Evolutionary conservation across 441 rosid species (phyloP), one percentile per base, ranked within the genome.

Genomic region (Jatropha podagrica): DNA sequence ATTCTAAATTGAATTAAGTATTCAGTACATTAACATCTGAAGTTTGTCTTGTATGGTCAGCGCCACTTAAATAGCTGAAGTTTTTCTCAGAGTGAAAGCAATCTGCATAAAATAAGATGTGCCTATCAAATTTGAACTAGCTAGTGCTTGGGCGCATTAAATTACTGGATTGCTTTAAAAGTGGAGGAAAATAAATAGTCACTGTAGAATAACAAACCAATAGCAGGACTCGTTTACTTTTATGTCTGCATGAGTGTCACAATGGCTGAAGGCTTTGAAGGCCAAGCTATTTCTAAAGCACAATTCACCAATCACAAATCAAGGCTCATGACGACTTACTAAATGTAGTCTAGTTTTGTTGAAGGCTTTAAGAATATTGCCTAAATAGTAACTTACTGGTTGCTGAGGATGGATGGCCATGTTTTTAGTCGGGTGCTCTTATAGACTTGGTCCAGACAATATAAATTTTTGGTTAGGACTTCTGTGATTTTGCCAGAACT

Each of bases 1-100:
- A 70, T 58, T 60, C 17, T 48, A 48, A 48, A 27, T 48, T 68
- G 13, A 32, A 5, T 32, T 64, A n/a, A 20, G 26, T 14, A 40
- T 18, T 4, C 27, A 46, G 38, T n/a, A 46, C 37, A 4, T 66
- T 0, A n/a, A 20, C 11, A 37, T 4, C 5, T 52, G 46, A 17
- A 69, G 11, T 23, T 68, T 54, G 12, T 68, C 58, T 68, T 68
- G 59, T 49, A 48, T 68, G 6, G 46, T 69, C 48, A 18, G 4
- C 37, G 17, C 17, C 37, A 51, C 48, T 17, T 69, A 7, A 69
- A 5, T 37, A 37, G n/a, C 59, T 37, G 40, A 32, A 23, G 11
- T 15, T 52, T n/a, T 17, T 18, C 10, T 1, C 61, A 38, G 41
- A 38, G 44, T 63, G 20, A 18, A 7, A 2, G 23, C 14, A 63